Conservation (phyloP, 2,329 filamentous ascomycete genomes). For the Phoma sp. region DNA sequence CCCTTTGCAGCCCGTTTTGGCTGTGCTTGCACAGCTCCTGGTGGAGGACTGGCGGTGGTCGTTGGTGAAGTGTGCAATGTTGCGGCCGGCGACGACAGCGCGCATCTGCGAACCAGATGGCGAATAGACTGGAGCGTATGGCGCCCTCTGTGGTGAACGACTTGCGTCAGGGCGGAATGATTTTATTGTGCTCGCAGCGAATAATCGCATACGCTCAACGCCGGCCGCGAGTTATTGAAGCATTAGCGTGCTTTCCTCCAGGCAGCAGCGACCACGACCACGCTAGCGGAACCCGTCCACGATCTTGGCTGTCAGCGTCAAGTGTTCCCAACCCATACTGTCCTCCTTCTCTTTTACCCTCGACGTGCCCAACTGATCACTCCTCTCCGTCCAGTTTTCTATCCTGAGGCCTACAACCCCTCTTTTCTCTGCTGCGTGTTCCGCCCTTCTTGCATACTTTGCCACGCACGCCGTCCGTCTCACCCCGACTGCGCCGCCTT, state of each 20-base stretch:
- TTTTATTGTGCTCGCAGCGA: slow-evolving; percentile 30
- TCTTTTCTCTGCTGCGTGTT: slow-evolving; percentile 29
- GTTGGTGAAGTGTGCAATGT: background rate
- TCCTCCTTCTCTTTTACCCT: slow-evolving; percentile 27
- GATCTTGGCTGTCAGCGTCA: slow-evolving; percentile 22
- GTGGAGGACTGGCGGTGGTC: slow-evolving; percentile 20
- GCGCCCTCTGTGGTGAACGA: slow-evolving; percentile 15
- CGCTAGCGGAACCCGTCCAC: slow-evolving; percentile 14
- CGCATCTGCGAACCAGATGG: slow-evolving; percentile 17
- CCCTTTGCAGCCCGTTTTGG: slow-evolving; percentile 20
- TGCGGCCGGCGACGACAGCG: slow-evolving; percentile 9
- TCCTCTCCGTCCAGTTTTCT: slow-evolving; percentile 24
- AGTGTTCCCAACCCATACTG: slow-evolving; percentile 11
- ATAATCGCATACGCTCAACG: slow-evolving; percentile 27
- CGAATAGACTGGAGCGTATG: slow-evolving; percentile 16
- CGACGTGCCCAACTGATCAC: slow-evolving; percentile 27
- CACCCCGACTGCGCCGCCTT: slow-evolving; percentile 43
- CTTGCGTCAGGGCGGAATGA: slow-evolving; percentile 23
- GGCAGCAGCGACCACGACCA: slow-evolving; percentile 31
- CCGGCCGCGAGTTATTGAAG: slow-evolving; percentile 27
- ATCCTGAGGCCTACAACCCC: slow-evolving; percentile 39
- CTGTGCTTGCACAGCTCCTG: slow-evolving; percentile 3
- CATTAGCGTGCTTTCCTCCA: slow-evolving; percentile 23
- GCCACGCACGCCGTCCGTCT: slow-evolving; percentile 38
- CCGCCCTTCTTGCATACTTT: slow-evolving; percentile 32